phyloP scores from a whole-genome alignment of 2,329 filamentous ascomycete genomes.

The Emmonsiellopsis sp. region DNA sequence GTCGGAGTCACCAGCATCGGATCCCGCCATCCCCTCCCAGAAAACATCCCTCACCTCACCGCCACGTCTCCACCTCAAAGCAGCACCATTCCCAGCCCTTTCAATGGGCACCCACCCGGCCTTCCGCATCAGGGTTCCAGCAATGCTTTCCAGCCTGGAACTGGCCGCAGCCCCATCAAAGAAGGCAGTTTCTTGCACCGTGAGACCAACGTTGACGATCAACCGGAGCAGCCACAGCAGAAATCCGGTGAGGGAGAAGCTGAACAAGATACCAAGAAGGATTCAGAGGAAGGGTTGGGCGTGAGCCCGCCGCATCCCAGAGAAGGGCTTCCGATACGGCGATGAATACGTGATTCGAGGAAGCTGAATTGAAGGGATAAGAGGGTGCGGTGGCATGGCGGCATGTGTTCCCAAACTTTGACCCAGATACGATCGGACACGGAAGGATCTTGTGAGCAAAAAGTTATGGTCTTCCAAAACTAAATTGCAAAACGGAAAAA shows the following conservation, averaged over 20 bases:
- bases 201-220: conserved; percentile 59
- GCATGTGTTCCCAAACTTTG: neutral
- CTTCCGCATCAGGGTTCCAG: conserved; percentile 4
- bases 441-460: too few species aligned
- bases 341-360: conserved; percentile 28
- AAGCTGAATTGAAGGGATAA: neutral
- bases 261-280: conserved; percentile 33
- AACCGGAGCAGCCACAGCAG: conserved; percentile 17
- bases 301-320: conserved; percentile 37
- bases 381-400: neutral
- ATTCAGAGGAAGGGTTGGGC: conserved; percentile 26
- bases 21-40: conserved; percentile 85
- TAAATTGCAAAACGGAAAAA: too few species aligned
- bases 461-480: too few species aligned
- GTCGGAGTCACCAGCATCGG: conserved; percentile 90
- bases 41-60: conserved; percentile 86
- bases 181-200: conserved; percentile 80
- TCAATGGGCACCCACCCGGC: conserved; percentile 25
- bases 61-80: conserved; percentile 47
- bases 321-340: conserved; percentile 56
- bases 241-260: conserved; percentile 42
- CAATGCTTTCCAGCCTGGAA: conserved; percentile 29
- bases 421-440: too few species aligned
- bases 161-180: conserved; percentile 70
- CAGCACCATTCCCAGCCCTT: conserved; percentile 16